Percentiles rank a stretch among this genome's conserved stretches.
phyloP scores from a whole-genome alignment of 148 eudicot genomes.

The Vaccinium corymbosum region DNA sequence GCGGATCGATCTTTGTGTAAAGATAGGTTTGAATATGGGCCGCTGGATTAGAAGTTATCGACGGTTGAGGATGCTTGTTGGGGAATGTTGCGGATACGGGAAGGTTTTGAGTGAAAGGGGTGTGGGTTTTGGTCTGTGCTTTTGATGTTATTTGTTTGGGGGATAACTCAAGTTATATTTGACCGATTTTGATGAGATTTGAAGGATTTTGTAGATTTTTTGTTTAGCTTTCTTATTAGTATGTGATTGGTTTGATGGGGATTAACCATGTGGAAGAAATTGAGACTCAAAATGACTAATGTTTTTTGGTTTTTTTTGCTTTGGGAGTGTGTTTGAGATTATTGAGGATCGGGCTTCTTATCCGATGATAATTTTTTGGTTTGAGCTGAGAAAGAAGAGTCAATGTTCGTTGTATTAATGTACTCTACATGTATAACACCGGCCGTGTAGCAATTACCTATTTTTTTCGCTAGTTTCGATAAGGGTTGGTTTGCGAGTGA shows the following conservation, averaged over 20 bases:
- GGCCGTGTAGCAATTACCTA: no score
- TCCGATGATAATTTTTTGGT: neutral
- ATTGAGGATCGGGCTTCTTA: neutral
- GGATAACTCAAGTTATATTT: neutral
- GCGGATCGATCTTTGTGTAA: constrained; percentile 1
- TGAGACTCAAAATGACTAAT: neutral
- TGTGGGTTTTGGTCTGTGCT: constrained; percentile 10
- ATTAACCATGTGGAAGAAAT: neutral
- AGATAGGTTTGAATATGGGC: constrained; percentile 13
- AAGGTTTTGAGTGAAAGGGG: neutral
- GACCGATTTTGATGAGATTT: constrained; percentile 12
- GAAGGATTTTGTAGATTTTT: neutral
- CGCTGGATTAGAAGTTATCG: constrained; percentile 8
- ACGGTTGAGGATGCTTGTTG: constrained; percentile 8
- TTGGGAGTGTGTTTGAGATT: neutral
- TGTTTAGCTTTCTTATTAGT: constrained; percentile 1
- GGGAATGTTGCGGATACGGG: neutral
- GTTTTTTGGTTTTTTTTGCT: neutral
- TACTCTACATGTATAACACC: no score
- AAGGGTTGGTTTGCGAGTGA: no score
- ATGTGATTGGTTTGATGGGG: neutral
- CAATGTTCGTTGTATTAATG: no score
- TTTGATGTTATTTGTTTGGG: constrained; percentile 5
- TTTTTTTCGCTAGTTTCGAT: no score
- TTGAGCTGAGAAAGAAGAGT: neutral